A percentile compares a stretch with the other conserved stretches of the same genome.
Conservation (phyloP, 148 eudicot genomes). For the Cornus suecica region DNA sequence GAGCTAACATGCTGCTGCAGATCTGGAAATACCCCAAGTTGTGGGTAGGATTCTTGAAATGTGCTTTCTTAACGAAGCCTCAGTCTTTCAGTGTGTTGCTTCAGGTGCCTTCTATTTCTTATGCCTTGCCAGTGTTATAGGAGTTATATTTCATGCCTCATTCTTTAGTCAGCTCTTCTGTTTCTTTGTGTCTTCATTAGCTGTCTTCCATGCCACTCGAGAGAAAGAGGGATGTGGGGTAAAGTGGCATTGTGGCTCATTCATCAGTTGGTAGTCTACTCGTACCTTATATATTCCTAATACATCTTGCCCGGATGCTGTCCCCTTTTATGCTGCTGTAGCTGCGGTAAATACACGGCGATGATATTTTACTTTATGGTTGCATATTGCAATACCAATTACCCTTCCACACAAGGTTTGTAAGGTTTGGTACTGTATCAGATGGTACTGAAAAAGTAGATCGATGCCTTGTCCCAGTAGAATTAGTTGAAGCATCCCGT, state of each 20-base stretch:
- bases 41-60: constrained; percentile 98
- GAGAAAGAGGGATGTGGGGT: too few species aligned
- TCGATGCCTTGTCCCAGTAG: too few species aligned
- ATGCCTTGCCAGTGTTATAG: not conserved
- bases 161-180: not conserved
- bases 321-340: too few species aligned
- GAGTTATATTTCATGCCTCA: not conserved
- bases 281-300: too few species aligned
- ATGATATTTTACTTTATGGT: not conserved
- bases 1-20: constrained; percentile 34
- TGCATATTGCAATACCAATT: not conserved
- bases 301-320: too few species aligned
- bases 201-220: too few species aligned
- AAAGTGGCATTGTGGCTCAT: not conserved
- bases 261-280: not conserved
- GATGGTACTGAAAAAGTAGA: too few species aligned
- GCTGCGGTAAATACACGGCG: too few species aligned
- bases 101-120: constrained; percentile 52
- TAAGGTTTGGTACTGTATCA: not conserved
- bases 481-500: too few species aligned
- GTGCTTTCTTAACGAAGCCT: constrained; percentile 86
- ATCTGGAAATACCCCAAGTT: constrained; percentile 95
- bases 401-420: not conserved
- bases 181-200: constrained; percentile 2
- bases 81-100: constrained; percentile 86